Percentiles rank a stretch among this genome's conserved stretches.
Evolutionary conservation across 345 rosid genomes (phyloP).

Genomic region (Boechera retrofracta): DNA sequence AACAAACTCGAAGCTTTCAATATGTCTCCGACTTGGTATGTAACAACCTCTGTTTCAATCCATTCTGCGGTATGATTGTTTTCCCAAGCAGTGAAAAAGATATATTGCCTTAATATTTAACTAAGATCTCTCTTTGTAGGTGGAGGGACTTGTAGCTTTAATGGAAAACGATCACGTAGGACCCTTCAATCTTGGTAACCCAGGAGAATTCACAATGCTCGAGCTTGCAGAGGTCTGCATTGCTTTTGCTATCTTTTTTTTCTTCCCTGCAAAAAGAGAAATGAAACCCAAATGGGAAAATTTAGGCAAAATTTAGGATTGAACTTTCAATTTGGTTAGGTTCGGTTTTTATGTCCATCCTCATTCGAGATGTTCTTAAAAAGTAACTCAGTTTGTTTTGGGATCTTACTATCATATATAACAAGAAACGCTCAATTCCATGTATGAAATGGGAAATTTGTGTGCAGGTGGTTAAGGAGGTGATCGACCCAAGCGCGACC

Average conservation of each 20-base stretch:
- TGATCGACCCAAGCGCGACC: slow-evolving; percentile 91
- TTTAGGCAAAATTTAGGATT: background rate
- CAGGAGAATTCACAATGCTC: slow-evolving; percentile 98
- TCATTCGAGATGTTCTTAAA: background rate
- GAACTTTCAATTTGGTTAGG: background rate
- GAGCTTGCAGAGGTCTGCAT: slow-evolving; percentile 93
- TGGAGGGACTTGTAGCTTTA: slow-evolving; percentile 84
- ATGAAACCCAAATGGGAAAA: background rate
- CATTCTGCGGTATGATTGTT: slow-evolving; percentile 22
- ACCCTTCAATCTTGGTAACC: slow-evolving; percentile 96
- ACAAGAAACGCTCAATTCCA: background rate
- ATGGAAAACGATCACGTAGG: slow-evolving; percentile 96
- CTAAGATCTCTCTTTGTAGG: slow-evolving; percentile 53
- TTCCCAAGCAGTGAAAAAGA: slow-evolving; percentile 9
- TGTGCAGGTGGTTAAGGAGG: slow-evolving; percentile 83
- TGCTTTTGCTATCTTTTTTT: slow-evolving; percentile 11
- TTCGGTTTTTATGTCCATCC: background rate
- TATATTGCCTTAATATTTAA: background rate
- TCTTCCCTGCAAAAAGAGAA: background rate
- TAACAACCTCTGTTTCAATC: background rate
- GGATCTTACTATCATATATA: slow-evolving; percentile 7
- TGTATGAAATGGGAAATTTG: slow-evolving; percentile 13
- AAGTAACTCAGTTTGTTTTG: slow-evolving; percentile 14
- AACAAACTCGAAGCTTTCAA: slow-evolving; percentile 99
- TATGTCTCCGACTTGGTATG: slow-evolving; percentile 95